Percentiles rank a stretch among this genome's conserved stretches.
Evolutionary conservation across 2,329 filamentous ascomycete species (phyloP).

Genomic region (Colletotrichum magnum): DNA sequence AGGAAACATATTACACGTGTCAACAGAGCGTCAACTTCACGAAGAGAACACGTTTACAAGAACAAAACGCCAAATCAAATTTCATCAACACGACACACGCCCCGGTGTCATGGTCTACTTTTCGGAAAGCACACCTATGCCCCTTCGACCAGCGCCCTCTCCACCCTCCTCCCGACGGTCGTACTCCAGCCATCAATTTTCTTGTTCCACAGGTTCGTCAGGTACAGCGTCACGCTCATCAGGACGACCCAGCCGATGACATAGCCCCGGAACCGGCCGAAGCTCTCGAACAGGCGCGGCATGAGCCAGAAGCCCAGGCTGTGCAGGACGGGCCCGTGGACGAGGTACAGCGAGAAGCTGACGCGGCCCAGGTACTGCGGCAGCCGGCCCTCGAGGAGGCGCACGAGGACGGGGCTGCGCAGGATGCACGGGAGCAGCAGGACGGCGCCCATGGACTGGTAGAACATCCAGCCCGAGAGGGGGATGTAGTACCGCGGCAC

Average conservation of each 20-base stretch:
- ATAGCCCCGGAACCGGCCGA: conserved; percentile 49
- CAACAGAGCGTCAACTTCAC: no score
- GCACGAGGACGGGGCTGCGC: conserved; percentile 48
- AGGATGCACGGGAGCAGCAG: conserved; percentile 53
- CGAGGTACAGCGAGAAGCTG: conserved; percentile 59
- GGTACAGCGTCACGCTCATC: conserved; percentile 50
- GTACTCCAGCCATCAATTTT: conserved; percentile 55
- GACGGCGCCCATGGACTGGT: conserved; percentile 54
- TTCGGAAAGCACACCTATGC: neutral
- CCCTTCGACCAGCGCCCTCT: conserved; percentile 46
- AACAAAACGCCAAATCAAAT: neutral
- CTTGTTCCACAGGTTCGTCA: conserved; percentile 53
- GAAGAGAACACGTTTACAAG: no score
- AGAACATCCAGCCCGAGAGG: conserved; percentile 56
- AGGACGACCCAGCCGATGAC: conserved; percentile 51
- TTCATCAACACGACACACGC: neutral
- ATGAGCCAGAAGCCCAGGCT: conserved; percentile 51
- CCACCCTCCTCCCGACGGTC: conserved; percentile 53
- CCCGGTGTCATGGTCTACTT: neutral
- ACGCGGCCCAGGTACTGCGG: conserved; percentile 56
- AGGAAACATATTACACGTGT: no score
- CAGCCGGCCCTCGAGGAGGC: conserved; percentile 48
- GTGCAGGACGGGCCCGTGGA: conserved; percentile 51
- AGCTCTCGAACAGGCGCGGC: conserved; percentile 55
- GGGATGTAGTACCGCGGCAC: conserved; percentile 54